Evolutionary conservation across 306 rosid genomes (phyloP), one percentile per base, ranked within the genome.

Genomic region (Citrullus colocynthis): DNA sequence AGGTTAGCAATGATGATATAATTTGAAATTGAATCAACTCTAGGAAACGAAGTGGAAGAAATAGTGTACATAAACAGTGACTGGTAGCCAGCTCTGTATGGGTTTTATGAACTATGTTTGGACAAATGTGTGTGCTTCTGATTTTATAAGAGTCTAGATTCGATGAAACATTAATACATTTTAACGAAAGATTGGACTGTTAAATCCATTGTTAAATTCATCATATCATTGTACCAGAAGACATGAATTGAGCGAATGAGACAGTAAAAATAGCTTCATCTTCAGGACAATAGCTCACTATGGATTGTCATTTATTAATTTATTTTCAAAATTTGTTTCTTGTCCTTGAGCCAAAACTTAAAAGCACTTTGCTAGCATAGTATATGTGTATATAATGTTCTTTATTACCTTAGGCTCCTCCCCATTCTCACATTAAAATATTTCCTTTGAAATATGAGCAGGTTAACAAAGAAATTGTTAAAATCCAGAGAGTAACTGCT

Each of bases 391-490:
- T 37, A 4, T 8, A 4, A 12, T 20, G 9, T n/a, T 6, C 32
- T 20, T 32, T 80, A 13, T 48, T 34, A 36, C 21, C 62, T 44
- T 37, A 20, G 20, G 30, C 7, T 58, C 18, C 24, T 57, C 70
- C 48, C 16, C 63, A 56, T 49, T 74, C 21, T 39, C 28, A n/a
- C n/a, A 63, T 30, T 37, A 16, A n/a, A 18, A 32, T 75, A 57
- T 24, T 42, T 45, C 37, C 24, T 12, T 57, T 75, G 77, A 76
- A 80, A 48, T 56, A 21, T 83, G 81, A 16, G 78, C 93, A 95
- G 98, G 88, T 95, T 74, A 95, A 95, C 82, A 89, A 88, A 79
- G 98, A 95, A 87, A 95, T 95, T 77, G 98, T 95, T 55, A 95
- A 90, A 86, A 87, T 90, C 88, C 98, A 95, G 73, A 88, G 97